Conservation (phyloP, 2,329 filamentous ascomycete species). For the Aspergillus niger region DNA sequence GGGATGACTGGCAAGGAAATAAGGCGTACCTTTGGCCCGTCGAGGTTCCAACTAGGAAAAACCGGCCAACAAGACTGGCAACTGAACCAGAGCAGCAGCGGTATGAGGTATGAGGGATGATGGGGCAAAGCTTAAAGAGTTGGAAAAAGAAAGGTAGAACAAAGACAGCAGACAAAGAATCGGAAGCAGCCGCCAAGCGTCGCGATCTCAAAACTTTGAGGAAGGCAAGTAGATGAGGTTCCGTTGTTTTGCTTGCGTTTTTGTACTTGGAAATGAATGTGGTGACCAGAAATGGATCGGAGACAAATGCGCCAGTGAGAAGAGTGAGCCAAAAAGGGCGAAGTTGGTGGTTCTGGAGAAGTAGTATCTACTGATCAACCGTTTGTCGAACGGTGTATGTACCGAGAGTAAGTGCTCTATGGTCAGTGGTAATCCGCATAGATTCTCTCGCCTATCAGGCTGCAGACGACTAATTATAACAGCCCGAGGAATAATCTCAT, state of each 20-base stretch:
- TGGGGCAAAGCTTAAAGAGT: conserved; percentile 8
- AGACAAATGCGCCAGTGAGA: not conserved
- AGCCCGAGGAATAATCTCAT: conserved; percentile 2
- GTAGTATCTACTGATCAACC: not conserved
- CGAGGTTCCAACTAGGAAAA: not conserved
- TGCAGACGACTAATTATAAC: not conserved
- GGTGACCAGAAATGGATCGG: not conserved
- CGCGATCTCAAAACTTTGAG: not conserved
- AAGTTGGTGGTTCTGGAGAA: not conserved
- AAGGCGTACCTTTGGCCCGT: not conserved
- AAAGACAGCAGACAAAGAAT: conserved; percentile 19
- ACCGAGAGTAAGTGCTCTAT: not conserved
- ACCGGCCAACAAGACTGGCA: not conserved
- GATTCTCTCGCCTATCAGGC: not conserved
- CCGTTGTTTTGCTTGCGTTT: not conserved
- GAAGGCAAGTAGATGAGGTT: not conserved
- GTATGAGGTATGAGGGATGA: not conserved
- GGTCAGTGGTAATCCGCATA: not conserved
- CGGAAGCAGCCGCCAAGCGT: conserved; percentile 15
- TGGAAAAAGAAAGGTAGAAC: conserved; percentile 3
- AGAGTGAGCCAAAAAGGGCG: not conserved
- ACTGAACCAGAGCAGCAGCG: not conserved
- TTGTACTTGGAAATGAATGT: not conserved
- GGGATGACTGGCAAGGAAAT: not conserved
- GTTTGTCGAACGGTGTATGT: not conserved